Evolutionary conservation across 352 stramenopile species (phyloP).

Genomic region (Globisporangium rhizosaccharum): DNA sequence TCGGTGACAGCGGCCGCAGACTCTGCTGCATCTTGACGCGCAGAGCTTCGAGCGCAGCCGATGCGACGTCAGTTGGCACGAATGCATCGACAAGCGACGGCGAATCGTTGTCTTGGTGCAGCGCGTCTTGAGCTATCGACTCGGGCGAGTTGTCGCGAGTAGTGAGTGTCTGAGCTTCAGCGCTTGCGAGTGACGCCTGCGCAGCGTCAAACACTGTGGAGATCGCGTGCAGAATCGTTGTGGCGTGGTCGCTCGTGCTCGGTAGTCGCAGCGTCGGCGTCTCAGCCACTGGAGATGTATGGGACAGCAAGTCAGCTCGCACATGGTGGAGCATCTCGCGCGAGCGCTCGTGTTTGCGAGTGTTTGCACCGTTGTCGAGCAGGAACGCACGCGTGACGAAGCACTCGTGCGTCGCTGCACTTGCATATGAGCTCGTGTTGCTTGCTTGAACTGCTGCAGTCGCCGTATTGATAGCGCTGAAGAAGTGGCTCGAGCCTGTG

Average conservation of each 20-base stretch:
- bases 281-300: background rate
- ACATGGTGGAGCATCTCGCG: slow-evolving; percentile 5
- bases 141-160: background rate
- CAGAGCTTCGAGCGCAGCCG: background rate
- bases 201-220: too few species aligned
- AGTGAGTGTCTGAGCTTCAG: background rate
- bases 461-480: background rate
- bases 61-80: background rate
- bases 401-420: background rate
- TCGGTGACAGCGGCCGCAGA: background rate
- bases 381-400: background rate
- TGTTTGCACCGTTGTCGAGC: background rate
- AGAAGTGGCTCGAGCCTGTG: slow-evolving; percentile 5
- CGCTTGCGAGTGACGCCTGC: too few species aligned
- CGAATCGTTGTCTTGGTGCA: background rate
- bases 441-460: background rate
- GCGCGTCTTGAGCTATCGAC: background rate
- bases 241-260: too few species aligned
- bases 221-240: too few species aligned
- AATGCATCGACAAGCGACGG: background rate
- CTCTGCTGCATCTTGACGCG: background rate
- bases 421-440: background rate
- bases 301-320: slow-evolving; percentile 2
- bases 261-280: too few species aligned
- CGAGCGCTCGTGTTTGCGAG: background rate